Percentiles rank a stretch among this genome's conserved stretches.
These are phyloP conservation scores for Trametes hirsuta DNA, from an alignment of 1,284 basidiomycete genomes.

Conservation along the genomic window DNA sequence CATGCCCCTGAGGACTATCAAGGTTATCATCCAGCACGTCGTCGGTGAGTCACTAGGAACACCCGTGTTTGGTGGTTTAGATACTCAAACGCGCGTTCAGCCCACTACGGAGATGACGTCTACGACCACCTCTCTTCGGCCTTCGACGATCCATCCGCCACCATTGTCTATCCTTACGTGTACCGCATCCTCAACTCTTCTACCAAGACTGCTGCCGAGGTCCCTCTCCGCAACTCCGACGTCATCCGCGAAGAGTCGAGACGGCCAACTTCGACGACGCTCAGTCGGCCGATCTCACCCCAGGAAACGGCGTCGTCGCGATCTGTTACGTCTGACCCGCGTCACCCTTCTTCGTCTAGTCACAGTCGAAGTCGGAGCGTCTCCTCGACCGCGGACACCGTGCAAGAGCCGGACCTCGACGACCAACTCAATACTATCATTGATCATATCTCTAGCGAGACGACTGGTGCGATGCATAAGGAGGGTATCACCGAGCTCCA, in stretches of 20 bases:
- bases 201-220: slow-evolving; percentile 46
- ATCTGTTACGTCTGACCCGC: slow-evolving; percentile 55
- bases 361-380: slow-evolving; percentile 68
- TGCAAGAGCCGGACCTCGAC: slow-evolving; percentile 80
- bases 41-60: slow-evolving; percentile 66
- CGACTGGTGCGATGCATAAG: slow-evolving; percentile 80
- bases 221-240: slow-evolving; percentile 43
- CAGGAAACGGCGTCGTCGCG: slow-evolving; percentile 52
- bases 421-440: slow-evolving; percentile 84
- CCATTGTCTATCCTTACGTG: slow-evolving; percentile 84
- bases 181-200: slow-evolving; percentile 82
- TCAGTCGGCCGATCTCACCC: slow-evolving; percentile 66
- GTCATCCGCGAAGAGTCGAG: slow-evolving; percentile 40
- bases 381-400: slow-evolving; percentile 57
- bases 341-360: slow-evolving; percentile 58
- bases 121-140: slow-evolving; percentile 79
- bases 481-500: slow-evolving; percentile 96
- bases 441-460: slow-evolving; percentile 88
- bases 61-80: not conserved
- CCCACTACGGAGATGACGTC: slow-evolving; percentile 78
- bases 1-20: slow-evolving; percentile 96
- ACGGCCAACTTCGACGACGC: slow-evolving; percentile 52
- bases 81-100: slow-evolving; percentile 41
- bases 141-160: slow-evolving; percentile 82
- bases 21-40: slow-evolving; percentile 95